Percentiles rank a stretch among this genome's conserved stretches.
These are phyloP conservation scores for Chiua virens DNA, from an alignment of 768 basidiomycete species.

Conservation along the genomic window DNA sequence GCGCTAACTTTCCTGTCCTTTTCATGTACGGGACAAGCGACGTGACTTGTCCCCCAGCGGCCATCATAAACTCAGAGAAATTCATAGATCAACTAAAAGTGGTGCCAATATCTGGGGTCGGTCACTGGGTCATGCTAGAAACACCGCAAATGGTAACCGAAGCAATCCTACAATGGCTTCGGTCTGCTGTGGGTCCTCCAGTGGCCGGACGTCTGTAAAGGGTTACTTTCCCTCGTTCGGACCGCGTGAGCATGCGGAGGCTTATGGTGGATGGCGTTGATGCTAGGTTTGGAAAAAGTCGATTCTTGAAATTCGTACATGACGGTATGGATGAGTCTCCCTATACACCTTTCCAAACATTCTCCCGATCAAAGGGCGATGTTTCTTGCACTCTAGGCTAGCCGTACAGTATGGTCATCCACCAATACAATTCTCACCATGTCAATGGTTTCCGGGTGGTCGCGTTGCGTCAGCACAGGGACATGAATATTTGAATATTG, in stretches of 20 bases:
- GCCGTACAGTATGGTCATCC: too few species aligned
- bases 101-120: conserved; percentile 51
- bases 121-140: conserved; percentile 73
- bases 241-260: not conserved
- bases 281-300: too few species aligned
- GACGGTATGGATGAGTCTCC: too few species aligned
- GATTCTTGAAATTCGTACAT: too few species aligned
- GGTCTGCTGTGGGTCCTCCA: conserved; percentile 5
- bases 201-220: conserved; percentile 5
- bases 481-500: too few species aligned
- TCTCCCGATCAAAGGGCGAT: too few species aligned
- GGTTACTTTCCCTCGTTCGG: not conserved
- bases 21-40: conserved; percentile 63
- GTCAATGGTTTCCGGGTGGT: too few species aligned
- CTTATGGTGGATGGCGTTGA: not conserved
- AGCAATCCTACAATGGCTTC: conserved; percentile 48
- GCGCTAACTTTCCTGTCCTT: conserved; percentile 54
- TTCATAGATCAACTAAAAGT: conserved; percentile 52
- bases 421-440: too few species aligned
- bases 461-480: too few species aligned
- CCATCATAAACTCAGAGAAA: conserved; percentile 45
- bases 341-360: too few species aligned
- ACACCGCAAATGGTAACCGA: conserved; percentile 54
- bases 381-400: too few species aligned
- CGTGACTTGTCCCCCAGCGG: conserved; percentile 40